A percentile compares a stretch with the other conserved stretches of the same genome.
Conservation (phyloP, 2,329 filamentous ascomycete genomes). For the Cercospora canescens region DNA sequence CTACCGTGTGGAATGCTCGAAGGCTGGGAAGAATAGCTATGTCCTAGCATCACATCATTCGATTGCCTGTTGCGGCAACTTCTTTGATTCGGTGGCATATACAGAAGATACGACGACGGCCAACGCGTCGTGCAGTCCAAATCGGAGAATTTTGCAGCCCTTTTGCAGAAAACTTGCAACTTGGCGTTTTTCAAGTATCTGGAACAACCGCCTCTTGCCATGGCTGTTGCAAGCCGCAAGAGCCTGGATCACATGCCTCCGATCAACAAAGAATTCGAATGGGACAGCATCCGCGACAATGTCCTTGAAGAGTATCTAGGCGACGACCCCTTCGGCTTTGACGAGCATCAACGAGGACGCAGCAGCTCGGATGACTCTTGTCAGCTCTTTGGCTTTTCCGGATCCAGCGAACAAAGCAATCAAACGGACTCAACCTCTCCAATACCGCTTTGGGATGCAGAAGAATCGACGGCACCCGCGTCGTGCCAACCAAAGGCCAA, state of each 20-base stretch:
- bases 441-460: constrained; percentile 48
- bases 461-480: constrained; percentile 21
- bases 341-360: constrained; percentile 50
- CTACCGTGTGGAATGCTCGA: constrained; percentile 30
- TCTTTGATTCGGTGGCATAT: constrained; percentile 13
- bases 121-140: not conserved
- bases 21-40: constrained; percentile 29
- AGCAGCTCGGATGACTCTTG: constrained; percentile 51
- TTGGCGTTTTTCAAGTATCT: not conserved
- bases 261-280: constrained; percentile 54
- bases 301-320: constrained; percentile 66
- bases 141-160: not conserved
- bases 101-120: constrained; percentile 2
- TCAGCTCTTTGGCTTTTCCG: constrained; percentile 51
- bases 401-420: constrained; percentile 52
- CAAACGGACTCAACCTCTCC: constrained; percentile 45
- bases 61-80: constrained; percentile 19
- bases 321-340: constrained; percentile 54
- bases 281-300: constrained; percentile 59
- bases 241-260: constrained; percentile 42
- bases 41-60: constrained; percentile 17
- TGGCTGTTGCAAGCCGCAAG: constrained; percentile 26
- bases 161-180: not conserved
- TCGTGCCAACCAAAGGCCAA: constrained; percentile 39
- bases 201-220: constrained; percentile 7